Evolutionary conservation across 2,329 filamentous ascomycete species (phyloP).

Genomic region (Juglanconis sp.): DNA sequence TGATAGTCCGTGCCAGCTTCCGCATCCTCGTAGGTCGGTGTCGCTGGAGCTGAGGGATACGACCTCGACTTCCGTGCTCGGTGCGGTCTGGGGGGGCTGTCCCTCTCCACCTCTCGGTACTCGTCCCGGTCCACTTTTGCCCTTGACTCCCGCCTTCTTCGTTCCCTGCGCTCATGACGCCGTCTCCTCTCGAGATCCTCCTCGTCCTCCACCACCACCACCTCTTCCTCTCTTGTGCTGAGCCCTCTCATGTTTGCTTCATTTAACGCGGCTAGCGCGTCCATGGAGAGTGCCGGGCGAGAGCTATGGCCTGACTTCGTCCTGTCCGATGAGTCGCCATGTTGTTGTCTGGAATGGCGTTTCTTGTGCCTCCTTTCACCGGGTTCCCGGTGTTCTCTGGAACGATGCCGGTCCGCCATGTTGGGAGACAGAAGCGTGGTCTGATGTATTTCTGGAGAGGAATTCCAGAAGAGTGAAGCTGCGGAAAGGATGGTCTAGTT

Average conservation of each 20-base stretch:
- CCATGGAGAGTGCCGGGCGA: conserved; percentile 23
- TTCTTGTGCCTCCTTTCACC: conserved; percentile 21
- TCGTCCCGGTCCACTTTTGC: conserved; percentile 12
- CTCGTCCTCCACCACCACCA: not conserved
- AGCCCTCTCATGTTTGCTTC: conserved; percentile 16
- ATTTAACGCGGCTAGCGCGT: conserved; percentile 26
- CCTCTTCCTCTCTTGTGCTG: not conserved
- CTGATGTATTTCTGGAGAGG: not conserved
- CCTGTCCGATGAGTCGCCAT: conserved; percentile 16
- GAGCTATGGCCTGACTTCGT: conserved; percentile 16
- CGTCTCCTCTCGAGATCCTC: conserved; percentile 16
- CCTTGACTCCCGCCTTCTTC: conserved; percentile 14
- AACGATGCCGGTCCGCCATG: conserved; percentile 7
- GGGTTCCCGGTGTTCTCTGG: conserved; percentile 19
- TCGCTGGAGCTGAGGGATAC: conserved; percentile 2
- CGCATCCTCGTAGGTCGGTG: conserved; percentile 9
- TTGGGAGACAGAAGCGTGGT: not conserved
- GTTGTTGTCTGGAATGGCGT: conserved; percentile 19
- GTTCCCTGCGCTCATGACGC: conserved; percentile 17
- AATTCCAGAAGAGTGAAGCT: not conserved
- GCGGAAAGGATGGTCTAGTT: not conserved
- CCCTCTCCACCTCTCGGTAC: conserved; percentile 14
- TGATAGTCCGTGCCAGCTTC: conserved; percentile 4
- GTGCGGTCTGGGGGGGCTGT: conserved; percentile 11
- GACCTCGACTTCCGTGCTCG: conserved; percentile 13